These are phyloP conservation scores for Ganoderma lucidum DNA, from an alignment of 1,284 basidiomycete genomes.

Conservation along the genomic window DNA sequence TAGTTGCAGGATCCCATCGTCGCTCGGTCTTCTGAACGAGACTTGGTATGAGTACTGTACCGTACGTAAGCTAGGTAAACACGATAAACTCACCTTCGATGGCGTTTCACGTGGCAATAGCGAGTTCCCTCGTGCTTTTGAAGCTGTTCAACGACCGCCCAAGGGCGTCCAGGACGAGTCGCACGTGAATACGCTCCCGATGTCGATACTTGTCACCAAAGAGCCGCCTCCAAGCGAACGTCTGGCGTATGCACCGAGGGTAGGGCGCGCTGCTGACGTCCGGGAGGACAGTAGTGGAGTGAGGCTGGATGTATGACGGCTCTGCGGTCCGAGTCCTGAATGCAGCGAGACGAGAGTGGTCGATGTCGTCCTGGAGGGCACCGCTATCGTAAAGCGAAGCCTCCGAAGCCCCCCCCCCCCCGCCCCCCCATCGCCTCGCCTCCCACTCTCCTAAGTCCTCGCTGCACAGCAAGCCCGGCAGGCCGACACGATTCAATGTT, in stretches of 20 bases:
- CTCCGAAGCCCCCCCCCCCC: not conserved
- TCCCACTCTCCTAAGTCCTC: slow-evolving; percentile 21
- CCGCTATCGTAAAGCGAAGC: not conserved
- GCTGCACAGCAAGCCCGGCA: slow-evolving; percentile 13
- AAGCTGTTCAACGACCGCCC: slow-evolving; percentile 25
- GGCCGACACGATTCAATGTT: slow-evolving; percentile 9
- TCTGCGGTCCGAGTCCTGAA: not conserved
- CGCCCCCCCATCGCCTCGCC: slow-evolving; percentile 10
- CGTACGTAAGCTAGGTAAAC: too few species aligned
- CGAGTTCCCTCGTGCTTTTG: slow-evolving; percentile 26
- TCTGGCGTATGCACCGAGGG: slow-evolving; percentile 14
- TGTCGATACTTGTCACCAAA: not conserved
- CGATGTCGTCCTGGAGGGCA: not conserved
- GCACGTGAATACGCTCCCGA: slow-evolving; percentile 28
- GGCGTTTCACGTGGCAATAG: slow-evolving; percentile 25
- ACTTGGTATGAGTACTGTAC: not conserved
- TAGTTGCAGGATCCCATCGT: slow-evolving; percentile 17
- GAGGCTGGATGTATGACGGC: not conserved
- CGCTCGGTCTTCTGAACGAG: slow-evolving; percentile 13
- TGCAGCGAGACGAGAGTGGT: not conserved
- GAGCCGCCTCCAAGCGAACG: slow-evolving; percentile 15
- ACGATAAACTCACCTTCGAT: slow-evolving; percentile 19
- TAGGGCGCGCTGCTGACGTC: not conserved
- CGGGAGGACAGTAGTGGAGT: not conserved
- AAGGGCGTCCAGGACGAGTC: slow-evolving; percentile 23